phyloP scores from a whole-genome alignment of 257 asterid genomes.

The Solanum commersonii region DNA sequence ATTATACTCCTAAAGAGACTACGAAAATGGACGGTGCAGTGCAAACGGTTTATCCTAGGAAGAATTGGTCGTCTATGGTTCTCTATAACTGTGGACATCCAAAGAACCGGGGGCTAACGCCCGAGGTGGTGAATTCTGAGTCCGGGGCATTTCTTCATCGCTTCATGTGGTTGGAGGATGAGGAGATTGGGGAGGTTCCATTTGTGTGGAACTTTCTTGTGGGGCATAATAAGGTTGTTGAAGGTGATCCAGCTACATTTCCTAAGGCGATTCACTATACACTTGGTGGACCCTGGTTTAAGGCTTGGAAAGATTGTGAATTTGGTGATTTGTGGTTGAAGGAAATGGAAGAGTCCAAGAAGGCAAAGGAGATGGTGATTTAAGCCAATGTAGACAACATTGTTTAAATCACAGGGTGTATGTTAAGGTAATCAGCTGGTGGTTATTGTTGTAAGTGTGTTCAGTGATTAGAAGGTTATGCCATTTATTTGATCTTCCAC shows the following conservation, averaged over 20 bases:
- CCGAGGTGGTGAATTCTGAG: conserved; percentile 70
- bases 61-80: conserved; percentile 98
- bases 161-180: conserved; percentile 77
- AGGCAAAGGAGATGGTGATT: conserved; percentile 11
- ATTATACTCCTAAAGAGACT: conserved; percentile 76
- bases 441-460: background rate
- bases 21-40: conserved; percentile 90
- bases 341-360: conserved; percentile 56
- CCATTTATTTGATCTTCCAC: background rate
- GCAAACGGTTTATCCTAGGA: conserved; percentile 71
- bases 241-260: conserved; percentile 40
- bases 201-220: conserved; percentile 84
- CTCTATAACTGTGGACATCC: conserved; percentile 72
- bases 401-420: background rate
- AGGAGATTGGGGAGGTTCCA: conserved; percentile 76
- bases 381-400: background rate
- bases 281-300: conserved; percentile 91
- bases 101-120: conserved; percentile 46
- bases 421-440: background rate
- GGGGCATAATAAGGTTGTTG: conserved; percentile 65
- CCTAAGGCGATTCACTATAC: conserved; percentile 84
- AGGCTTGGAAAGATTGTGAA: conserved; percentile 87
- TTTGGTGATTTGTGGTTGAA: conserved; percentile 78
- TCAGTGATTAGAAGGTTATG: background rate
- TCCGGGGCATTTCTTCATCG: conserved; percentile 74